Evolutionary conservation across 495 filamentous ascomycete species (phyloP).

Genomic region (Neohortaea acidophila): DNA sequence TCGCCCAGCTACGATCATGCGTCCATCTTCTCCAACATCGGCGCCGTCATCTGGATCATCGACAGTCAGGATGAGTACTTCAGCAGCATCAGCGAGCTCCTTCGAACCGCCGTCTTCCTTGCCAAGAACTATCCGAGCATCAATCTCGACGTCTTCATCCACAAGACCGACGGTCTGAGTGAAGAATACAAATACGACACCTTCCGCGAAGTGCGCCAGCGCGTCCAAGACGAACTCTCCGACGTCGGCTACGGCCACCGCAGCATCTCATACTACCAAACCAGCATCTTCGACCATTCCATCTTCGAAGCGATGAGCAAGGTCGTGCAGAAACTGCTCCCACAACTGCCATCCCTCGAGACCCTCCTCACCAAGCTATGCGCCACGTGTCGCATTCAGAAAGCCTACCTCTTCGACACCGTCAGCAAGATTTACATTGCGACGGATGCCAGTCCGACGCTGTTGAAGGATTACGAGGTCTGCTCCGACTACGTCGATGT

Average conservation of each 20-base stretch:
- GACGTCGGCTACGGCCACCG: conserved; percentile 85
- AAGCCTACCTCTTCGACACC: conserved; percentile 93
- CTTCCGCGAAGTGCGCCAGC: conserved; percentile 84
- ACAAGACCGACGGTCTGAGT: conserved; percentile 88
- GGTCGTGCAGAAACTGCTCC: conserved; percentile 93
- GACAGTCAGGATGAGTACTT: conserved; percentile 96
- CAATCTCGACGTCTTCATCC: conserved; percentile 94
- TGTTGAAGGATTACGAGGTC: conserved; percentile 89
- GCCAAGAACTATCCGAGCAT: conserved; percentile 77
- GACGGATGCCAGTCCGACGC: conserved; percentile 79
- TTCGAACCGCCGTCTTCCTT: conserved; percentile 70
- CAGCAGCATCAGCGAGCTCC: conserved; percentile 72
- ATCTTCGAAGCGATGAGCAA: conserved; percentile 98
- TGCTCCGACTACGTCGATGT: conserved; percentile 97
- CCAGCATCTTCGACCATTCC: conserved; percentile 92
- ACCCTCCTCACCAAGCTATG: conserved; percentile 78
- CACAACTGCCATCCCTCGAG: conserved; percentile 80
- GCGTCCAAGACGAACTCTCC: conserved; percentile 90
- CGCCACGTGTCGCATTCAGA: conserved; percentile 83
- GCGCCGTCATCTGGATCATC: conserved; percentile 94
- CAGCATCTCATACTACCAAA: conserved; percentile 82
- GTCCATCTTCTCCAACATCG: conserved; percentile 81
- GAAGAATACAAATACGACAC: conserved; percentile 91
- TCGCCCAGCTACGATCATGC: conserved; percentile 78
- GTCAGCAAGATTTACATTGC: conserved; percentile 97